Evolutionary conservation across 768 basidiomycete species (phyloP), one percentile per base, ranked within the genome.

Genomic region (Kwoniella sp.): DNA sequence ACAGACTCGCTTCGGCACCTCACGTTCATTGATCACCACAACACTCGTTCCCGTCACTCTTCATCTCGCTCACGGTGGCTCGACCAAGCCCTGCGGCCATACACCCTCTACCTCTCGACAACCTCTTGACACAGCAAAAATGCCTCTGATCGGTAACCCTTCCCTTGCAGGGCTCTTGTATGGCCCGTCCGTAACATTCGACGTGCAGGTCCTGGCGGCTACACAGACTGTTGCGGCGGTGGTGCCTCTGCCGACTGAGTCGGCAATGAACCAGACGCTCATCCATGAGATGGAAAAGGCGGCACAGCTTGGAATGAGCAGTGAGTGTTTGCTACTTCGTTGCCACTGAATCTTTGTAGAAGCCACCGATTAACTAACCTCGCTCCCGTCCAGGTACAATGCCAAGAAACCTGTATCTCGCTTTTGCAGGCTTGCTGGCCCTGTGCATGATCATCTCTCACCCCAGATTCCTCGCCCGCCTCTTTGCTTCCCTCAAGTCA

Each of bases 391-490:
- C 59, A 76, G 72, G 51, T n/a, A 56, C 52, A 8, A 75, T 68
- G 59, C 69, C 77, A 1, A 41, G 58, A 7, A 62, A 71, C 55
- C 70, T 77, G 50, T 58, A 73, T 4, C 66, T 76, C 7, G 70
- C 67, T 15, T 68, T 72, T 22, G 65, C 55, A 1, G 76, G 48
- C 2, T 52, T 79, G 0, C 68, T 74, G 11, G 55, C 68, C 20
- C 47, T 78, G 20, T 73, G 67, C 61, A 68, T 79, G 66, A 45
- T 75, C 30, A 47, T 73, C 25, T 60, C 70, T 1, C 75, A 78
- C 58, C 64, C 71, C 48, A 63, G 75, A 50, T 74, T 79, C 61
- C 65, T 79, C 47, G 78, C 75, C 52, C 64, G 78, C 15, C 56
- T 78, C 5, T 73, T 74, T 61, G 74, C 78, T 28, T 79, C 77